Evolutionary conservation across 2,329 filamentous ascomycete genomes (phyloP), one percentile per base, ranked within the genome.

Genomic region (Aspergillus udagawae): DNA sequence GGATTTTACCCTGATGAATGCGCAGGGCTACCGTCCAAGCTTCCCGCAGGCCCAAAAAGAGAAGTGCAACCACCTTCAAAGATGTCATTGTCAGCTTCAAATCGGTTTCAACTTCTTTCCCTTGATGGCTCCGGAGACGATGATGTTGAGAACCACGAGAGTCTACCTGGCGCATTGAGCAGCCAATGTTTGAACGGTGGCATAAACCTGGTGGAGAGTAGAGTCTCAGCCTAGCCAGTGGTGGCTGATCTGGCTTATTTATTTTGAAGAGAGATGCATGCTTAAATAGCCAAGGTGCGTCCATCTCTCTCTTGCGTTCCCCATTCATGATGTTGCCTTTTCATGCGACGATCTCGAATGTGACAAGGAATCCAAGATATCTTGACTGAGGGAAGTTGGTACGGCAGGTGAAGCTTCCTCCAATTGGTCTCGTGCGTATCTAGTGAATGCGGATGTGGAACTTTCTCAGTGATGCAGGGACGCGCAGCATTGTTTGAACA

Each of bases 1-100:
- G 84, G 87, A 14, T 93, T 86, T 81, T 85, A 81, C 59, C 72
- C 77, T 0, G 91, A 95, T 65, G 89, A 92, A 64, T 95, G 91
- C 67, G 83, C 84, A 41, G 80, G 82, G 55, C 80, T 86, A 1
- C 70, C 88, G 50, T 76, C 78, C 45, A 71, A 63, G 52, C 60
- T 61, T 38, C 70, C 74, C 63, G 68, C 66, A 63, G 41, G 67
- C 51, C 61, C 65, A 47, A 71, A 62, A 60, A 70, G 57, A 53
- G 62, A 60, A 42, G 66, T 70, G 21, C 64, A 62, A 21, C 51
- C 65, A 10, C 60, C 62, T 12, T 60, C 69, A n/a, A 77, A 75
- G 58, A 79, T 74, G 62, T 52, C 55, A 23, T 54, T 56, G 55
- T 60, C 65, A 42, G 60, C 60, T 41, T 68, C 78, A 54, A 90